Evolutionary conservation across 225 moss, liverwort and hornwort species (phyloP), one percentile per base, ranked within the genome.

Genomic region (Physcomitrellopsis africana): DNA sequence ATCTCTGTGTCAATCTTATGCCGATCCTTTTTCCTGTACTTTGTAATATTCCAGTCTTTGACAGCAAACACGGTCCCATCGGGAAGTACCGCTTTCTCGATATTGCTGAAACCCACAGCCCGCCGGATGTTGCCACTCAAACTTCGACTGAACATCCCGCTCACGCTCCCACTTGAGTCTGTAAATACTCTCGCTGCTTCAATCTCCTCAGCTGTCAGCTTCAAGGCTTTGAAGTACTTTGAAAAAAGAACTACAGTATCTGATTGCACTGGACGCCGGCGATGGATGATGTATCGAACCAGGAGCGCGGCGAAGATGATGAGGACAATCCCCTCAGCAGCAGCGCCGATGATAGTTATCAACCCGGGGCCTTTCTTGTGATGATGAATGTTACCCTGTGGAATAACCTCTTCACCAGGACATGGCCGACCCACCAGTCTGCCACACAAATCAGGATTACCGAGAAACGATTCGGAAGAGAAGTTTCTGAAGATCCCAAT

Each of bases 11-110:
- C 82, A 4, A 88, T 66, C 45, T 66, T 80, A 7, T 73, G 62
- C 51, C 80, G 74, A 48, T 80, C 82, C 65, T 78, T 80, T 41
- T 64, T 83, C 41, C 51, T 41, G 45, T 78, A 85, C 62, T 81
- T 83, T 2, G 78, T 53, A 26, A 88, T 78, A 51, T 70, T 64
- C 88, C 88, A 88, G 45, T 85, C 80, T 70, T 83, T 85, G 41
- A 88, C 81, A 9, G 85, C 80, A 60, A 88, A 88, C 68, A 88
- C 78, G 37, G 88, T 88, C 18, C 88, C 88, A 58, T 88, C 88
- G 0, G 81, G 88, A 22, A 88, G 67, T 4, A 83, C 80, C 19
- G 88, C 85, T 77, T 88, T 88, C 77, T 85, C 82, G 26, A 83
- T 72, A 52, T 70, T 78, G 41, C 82, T 85, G 11, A 60, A 82